Evolutionary conservation across 768 basidiomycete species (phyloP).

Genomic region (Boletus pseudopeckii): DNA sequence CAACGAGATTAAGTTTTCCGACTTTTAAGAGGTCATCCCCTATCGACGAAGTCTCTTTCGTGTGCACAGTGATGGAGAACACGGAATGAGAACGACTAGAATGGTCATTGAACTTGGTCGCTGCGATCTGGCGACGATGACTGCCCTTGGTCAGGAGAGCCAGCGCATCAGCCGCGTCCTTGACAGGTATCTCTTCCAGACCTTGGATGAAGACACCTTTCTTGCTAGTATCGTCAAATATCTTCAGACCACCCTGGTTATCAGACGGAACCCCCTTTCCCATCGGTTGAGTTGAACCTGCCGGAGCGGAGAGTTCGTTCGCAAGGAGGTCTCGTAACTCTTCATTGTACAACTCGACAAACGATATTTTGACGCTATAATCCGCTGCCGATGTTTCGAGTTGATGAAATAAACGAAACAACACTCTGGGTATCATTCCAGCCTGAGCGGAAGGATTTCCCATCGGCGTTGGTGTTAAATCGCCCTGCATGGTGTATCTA

Average conservation of each 20-base stretch:
- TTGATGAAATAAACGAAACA: constrained; percentile 87
- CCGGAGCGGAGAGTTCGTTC: constrained; percentile 67
- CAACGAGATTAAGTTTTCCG: constrained; percentile 96
- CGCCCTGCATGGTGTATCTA: constrained; percentile 97
- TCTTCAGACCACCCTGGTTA: constrained; percentile 63
- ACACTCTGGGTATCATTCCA: constrained; percentile 92
- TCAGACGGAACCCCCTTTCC: constrained; percentile 55
- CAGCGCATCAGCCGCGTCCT: constrained; percentile 79
- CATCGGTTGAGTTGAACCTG: constrained; percentile 74
- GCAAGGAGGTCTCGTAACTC: constrained; percentile 93
- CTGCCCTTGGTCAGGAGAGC: constrained; percentile 85
- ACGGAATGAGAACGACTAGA: constrained; percentile 97
- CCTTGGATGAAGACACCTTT: constrained; percentile 93
- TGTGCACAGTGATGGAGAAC: constrained; percentile 93
- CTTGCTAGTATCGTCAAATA: constrained; percentile 90
- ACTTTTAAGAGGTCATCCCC: constrained; percentile 90
- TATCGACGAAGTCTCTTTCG: constrained; percentile 72
- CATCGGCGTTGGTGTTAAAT: constrained; percentile 75
- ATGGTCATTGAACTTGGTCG: constrained; percentile 97
- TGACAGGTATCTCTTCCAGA: constrained; percentile 84
- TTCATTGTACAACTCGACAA: constrained; percentile 96
- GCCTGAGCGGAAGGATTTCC: constrained; percentile 87
- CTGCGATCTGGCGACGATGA: constrained; percentile 86
- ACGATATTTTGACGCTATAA: constrained; percentile 91
- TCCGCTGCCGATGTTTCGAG: constrained; percentile 76